Evolutionary conservation across 768 basidiomycete genomes (phyloP).

Genomic region (Sporobolomyces roseus): DNA sequence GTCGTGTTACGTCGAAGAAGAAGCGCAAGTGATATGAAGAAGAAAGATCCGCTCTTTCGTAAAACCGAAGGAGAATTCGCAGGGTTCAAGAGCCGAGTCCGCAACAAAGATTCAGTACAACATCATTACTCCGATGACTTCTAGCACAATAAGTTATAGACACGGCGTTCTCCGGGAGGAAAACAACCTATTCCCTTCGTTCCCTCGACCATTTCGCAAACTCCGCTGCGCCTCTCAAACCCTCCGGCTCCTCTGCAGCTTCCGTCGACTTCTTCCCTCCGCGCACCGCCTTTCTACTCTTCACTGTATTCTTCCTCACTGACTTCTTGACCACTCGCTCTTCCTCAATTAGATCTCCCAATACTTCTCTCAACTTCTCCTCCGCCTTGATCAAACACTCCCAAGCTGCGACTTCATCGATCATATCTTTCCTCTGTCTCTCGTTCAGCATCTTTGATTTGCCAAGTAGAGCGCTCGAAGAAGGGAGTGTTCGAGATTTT

Average conservation of each 20-base stretch:
- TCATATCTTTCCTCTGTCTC: conserved; percentile 7
- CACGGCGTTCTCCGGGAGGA: too few relatives aligned
- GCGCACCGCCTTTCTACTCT: background rate
- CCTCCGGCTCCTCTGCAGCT: background rate
- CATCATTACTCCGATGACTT: too few relatives aligned
- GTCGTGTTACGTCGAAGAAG: too few relatives aligned
- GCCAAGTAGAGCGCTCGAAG: background rate
- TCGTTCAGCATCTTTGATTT: background rate
- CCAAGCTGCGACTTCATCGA: background rate
- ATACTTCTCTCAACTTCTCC: background rate
- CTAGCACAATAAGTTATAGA: too few relatives aligned
- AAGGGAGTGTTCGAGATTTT: conserved; percentile 6
- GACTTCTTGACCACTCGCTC: too few relatives aligned
- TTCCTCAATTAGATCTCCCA: background rate
- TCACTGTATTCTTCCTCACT: too few relatives aligned
- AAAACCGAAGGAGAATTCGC: too few relatives aligned
- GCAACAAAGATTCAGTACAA: too few relatives aligned
- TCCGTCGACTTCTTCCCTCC: background rate
- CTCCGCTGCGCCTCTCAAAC: background rate
- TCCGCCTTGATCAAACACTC: background rate
- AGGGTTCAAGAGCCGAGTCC: too few relatives aligned
- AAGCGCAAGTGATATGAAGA: too few relatives aligned
- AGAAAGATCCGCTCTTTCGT: too few relatives aligned
- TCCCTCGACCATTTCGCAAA: conserved; percentile 1
- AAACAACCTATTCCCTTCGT: too few relatives aligned